Evolutionary conservation across 805 yeast species (phyloP).

Genomic region (Wickerhamomyces xylosicus): DNA sequence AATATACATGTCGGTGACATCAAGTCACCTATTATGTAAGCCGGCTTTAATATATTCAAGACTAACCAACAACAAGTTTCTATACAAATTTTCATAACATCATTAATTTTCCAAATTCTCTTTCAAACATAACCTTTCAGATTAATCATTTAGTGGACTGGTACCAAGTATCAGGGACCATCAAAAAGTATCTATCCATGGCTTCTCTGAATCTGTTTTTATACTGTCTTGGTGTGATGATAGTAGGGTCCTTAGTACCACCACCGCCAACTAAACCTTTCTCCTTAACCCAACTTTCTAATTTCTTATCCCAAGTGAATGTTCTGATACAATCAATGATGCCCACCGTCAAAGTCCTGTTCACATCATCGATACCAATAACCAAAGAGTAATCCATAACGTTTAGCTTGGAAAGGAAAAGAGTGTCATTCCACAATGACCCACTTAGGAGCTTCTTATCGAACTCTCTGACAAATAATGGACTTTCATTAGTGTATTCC

Average conservation of each 20-base stretch:
- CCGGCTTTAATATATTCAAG: too few relatives aligned
- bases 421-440: constrained; percentile 89
- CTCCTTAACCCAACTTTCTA: constrained; percentile 98
- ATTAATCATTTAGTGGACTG: constrained; percentile 10
- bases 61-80: too few relatives aligned
- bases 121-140: too few relatives aligned
- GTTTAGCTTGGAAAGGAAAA: constrained; percentile 91
- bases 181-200: constrained; percentile 88
- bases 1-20: too few relatives aligned
- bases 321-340: constrained; percentile 91
- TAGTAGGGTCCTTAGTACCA: constrained; percentile 90
- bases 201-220: constrained; percentile 93
- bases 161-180: constrained; percentile 75
- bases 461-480: constrained; percentile 86
- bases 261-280: constrained; percentile 72
- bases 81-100: too few relatives aligned
- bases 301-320: constrained; percentile 96
- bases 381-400: constrained; percentile 98
- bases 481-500: constrained; percentile 93
- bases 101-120: too few relatives aligned
- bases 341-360: constrained; percentile 75
- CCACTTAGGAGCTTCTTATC: constrained; percentile 80
- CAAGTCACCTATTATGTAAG: too few relatives aligned
- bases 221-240: constrained; percentile 93
- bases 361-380: constrained; percentile 73